Evolutionary conservation across 176 grass and related monocot species (phyloP), one percentile per base, ranked within the genome.

Genomic region (Rhynchospora tenuis): DNA sequence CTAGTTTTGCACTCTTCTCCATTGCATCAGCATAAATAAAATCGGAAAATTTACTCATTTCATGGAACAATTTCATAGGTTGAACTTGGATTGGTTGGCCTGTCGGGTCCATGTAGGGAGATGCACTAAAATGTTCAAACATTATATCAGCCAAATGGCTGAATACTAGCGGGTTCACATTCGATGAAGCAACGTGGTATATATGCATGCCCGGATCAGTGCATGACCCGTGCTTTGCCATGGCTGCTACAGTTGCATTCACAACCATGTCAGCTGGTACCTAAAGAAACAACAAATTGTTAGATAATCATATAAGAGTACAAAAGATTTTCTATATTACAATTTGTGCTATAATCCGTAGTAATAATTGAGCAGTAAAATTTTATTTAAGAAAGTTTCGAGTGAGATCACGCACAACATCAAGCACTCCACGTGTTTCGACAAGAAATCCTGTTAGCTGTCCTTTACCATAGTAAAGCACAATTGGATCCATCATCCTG

Each of bases 191-290:
- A 50, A 98, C 86, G 48, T 94, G 95, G 79, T 98, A 98, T 81
- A 98, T 91, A 55, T 98, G 89, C 84, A 94, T 91, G 28, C 87
- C 90, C 44, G 83, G 79, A 6, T 52, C 80, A 12, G 16, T 14
- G 20, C 43, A 14, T 11, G 73, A 84, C 9, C 89, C 95, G 61
- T 98, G 95, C 82, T 91, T 93, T 60, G 92, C 92, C 87, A 98
- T 98, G 17, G 90, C 61, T 26, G 90, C 95, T 83, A 98, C 78
- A 38, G 87, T 94, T 71, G 95, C 95, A 88, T 91, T 98, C 84
- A 98, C 92, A 29, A 98, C 95, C 95, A 98, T 98, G 90, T 98
- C 95, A 50, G 68, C 95, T 27, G 95, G 95, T 16, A 98, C 95
- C 95, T 94, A 62, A 78, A 75, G 61, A 58, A 44, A 1, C 11